Evolutionary conservation across 805 yeast genomes (phyloP).

Genomic region (Teunomyces funiuensis): DNA sequence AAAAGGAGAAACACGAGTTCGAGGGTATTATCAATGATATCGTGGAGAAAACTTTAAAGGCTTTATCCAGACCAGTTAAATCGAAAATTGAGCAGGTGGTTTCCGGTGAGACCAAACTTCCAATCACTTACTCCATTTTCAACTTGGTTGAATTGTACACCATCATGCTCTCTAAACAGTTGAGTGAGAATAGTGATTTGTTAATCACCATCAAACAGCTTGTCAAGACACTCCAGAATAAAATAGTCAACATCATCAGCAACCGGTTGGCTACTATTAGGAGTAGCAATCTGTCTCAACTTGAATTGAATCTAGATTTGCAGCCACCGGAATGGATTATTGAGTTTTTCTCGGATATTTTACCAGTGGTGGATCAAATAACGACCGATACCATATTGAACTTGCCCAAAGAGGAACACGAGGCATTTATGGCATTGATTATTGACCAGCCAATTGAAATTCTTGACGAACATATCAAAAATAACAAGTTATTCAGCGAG

Average conservation of each 20-base stretch:
- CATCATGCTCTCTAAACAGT: constrained; percentile 60
- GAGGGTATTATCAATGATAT: constrained; percentile 33
- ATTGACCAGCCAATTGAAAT: constrained; percentile 48
- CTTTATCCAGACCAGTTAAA: constrained; percentile 59
- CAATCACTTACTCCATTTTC: constrained; percentile 55
- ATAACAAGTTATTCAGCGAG: constrained; percentile 24
- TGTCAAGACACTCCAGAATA: constrained; percentile 25
- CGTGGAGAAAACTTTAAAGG: constrained; percentile 49
- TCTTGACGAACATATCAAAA: constrained; percentile 31
- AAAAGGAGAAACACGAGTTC: constrained; percentile 25
- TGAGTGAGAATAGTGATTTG: constrained; percentile 20
- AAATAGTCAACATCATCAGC: constrained; percentile 24
- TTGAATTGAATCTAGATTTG: constrained; percentile 52
- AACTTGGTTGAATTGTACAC: constrained; percentile 67
- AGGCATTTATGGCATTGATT: constrained; percentile 38
- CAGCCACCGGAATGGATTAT: constrained; percentile 84
- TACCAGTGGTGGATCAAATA: constrained; percentile 53
- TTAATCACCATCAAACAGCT: constrained; percentile 24
- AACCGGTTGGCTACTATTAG: constrained; percentile 32
- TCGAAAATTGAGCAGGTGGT: constrained; percentile 68
- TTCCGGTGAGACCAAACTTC: constrained; percentile 59
- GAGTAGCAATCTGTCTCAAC: constrained; percentile 38
- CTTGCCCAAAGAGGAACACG: constrained; percentile 34
- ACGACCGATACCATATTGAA: constrained; percentile 41
- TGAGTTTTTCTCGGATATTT: constrained; percentile 60